These are phyloP conservation scores for Exophiala lecanii-corni DNA, from an alignment of 2,329 filamentous ascomycete genomes.

Conservation along the genomic window DNA sequence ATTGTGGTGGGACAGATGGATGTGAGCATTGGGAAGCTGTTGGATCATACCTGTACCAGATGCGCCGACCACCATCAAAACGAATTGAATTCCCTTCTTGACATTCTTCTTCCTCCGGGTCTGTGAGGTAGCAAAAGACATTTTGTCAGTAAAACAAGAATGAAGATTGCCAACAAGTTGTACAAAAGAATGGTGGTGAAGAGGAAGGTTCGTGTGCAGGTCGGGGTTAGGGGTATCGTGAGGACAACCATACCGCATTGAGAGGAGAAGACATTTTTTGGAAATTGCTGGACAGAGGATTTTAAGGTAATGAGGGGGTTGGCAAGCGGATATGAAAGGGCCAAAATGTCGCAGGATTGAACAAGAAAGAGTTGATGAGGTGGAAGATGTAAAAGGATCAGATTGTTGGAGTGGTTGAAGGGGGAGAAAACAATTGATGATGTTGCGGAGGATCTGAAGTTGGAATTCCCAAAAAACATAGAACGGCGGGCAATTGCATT, in stretches of 20 bases:
- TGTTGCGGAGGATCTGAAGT: not conserved
- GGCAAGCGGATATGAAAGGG: not conserved
- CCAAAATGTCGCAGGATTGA: constrained; percentile 6
- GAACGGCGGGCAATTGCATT: not conserved
- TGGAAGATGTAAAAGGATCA: not conserved
- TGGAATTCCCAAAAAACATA: not conserved
- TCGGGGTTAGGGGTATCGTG: not conserved
- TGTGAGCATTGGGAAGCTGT: constrained; percentile 1
- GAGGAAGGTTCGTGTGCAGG: not conserved
- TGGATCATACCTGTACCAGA: constrained; percentile 78
- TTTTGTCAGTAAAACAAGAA: constrained; percentile 14
- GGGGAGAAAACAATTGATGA: not conserved
- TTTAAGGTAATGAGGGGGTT: not conserved
- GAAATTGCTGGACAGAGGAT: not conserved
- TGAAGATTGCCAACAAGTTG: constrained; percentile 6
- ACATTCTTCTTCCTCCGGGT: constrained; percentile 99
- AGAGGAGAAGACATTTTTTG: constrained; percentile 26
- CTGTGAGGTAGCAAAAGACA: constrained; percentile 63
- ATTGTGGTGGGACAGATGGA: constrained; percentile 1
- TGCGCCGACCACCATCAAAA: constrained; percentile 98
- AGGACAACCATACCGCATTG: constrained; percentile 25
- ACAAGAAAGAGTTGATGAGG: not conserved
- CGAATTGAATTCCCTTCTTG: constrained; percentile 99
- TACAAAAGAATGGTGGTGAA: constrained; percentile 1
- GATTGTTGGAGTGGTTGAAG: not conserved